These are phyloP conservation scores for Orbilia oligospora DNA, from an alignment of 2,329 filamentous ascomycete species.

Conservation along the genomic window DNA sequence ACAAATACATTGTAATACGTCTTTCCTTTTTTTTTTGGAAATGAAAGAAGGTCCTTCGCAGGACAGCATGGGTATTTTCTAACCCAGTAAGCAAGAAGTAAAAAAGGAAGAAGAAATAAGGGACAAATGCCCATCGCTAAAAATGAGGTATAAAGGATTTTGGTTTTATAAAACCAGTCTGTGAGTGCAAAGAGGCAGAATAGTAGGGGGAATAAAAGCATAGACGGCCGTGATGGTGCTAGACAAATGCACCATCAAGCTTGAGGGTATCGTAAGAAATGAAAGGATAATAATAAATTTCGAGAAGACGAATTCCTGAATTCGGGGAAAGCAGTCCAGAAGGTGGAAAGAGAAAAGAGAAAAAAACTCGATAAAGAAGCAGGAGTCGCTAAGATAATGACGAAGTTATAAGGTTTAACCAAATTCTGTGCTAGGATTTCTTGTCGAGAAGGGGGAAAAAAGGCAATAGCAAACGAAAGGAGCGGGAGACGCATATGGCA, in stretches of 20 bases:
- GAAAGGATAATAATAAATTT: constrained; percentile 4
- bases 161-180: neutral
- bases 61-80: constrained; percentile 49
- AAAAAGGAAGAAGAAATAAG: neutral
- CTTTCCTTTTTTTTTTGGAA: neutral
- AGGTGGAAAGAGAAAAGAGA: neutral
- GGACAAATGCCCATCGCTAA: neutral
- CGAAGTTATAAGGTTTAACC: neutral
- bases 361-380: neutral
- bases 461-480: neutral
- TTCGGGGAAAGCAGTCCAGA: constrained; percentile 35
- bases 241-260: neutral
- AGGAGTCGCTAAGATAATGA: constrained; percentile 20
- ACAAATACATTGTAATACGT: constrained; percentile 9
- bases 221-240: neutral
- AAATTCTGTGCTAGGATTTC: neutral
- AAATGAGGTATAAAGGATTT: neutral
- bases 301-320: constrained; percentile 53
- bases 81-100: constrained; percentile 34
- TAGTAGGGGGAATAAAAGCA: neutral
- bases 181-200: neutral
- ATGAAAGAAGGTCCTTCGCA: constrained; percentile 38
- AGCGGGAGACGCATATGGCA: neutral
- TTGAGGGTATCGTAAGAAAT: constrained; percentile 23
- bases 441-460: constrained; percentile 9